Evolutionary conservation across 352 stramenopile species (phyloP), one percentile per base, ranked within the genome.

Genomic region (Stramenopiles sp.): DNA sequence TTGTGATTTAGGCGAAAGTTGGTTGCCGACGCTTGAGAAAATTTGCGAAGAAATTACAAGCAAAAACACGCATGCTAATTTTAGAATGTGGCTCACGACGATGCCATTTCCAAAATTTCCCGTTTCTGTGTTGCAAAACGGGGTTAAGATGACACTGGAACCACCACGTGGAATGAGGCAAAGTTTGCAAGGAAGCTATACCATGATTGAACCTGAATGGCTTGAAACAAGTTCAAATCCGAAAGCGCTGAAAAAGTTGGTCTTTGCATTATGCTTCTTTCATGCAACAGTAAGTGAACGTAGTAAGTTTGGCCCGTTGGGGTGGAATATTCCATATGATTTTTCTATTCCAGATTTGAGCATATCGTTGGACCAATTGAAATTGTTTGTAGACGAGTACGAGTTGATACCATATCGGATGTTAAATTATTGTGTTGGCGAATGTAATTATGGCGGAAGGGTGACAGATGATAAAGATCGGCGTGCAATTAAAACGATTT

Each of bases 121-220:
- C 53, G 93, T 92, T 0, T 96, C 91, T 74, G 94, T 98, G 38
- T 85, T 98, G 7, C 92, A 98, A 82, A 93, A 95, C 76, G 90
- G 92, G 6, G 92, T 98, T 77, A 98, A 98, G 84, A 97, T 98
- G 89, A 98, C 93, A 27, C 96, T 96, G 73, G 93, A 98, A 76
- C 92, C 93, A 1, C 92, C 93, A 0, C 97, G 96, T 77, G 93
- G 93, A 4, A 93, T 98, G 88, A 87, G 92, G 23, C 91, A 91
- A 6, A 97, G 97, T 83, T 80, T 98, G 6, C 92, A 95, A 76
- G 91, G 90, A 1, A 93, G 89, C n/a, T 97, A 93, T 80, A 94
- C 93, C 84, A 97, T 96, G 83, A 85, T 97, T 1, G 92, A 92
- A 80, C 91, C 96, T 80, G 84, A 92, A 4, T 85, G 85, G 1